Conservation (phyloP, 2,329 filamentous ascomycete species). For the Orbilia blumenaviensis region DNA sequence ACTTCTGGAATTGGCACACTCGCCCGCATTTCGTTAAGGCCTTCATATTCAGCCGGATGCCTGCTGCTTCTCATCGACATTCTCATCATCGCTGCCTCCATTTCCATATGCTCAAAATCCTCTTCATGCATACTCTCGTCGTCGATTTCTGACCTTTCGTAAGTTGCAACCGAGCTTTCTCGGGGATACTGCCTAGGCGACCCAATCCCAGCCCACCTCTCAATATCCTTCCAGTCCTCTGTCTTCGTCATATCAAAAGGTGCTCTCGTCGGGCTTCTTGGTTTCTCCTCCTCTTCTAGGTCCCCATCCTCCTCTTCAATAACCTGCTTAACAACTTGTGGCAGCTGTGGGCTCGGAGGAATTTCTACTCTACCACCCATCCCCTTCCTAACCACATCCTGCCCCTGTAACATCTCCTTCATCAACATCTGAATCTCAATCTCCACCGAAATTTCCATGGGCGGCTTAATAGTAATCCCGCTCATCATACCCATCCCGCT, state of each 20-base stretch:
- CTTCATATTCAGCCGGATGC: slow-evolving; percentile 50
- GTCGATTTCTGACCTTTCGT: slow-evolving; percentile 49
- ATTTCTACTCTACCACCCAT: slow-evolving; percentile 6
- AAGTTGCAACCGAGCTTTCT: slow-evolving; percentile 43
- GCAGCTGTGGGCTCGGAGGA: slow-evolving; percentile 41
- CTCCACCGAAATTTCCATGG: slow-evolving; percentile 35
- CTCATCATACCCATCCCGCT: slow-evolving; percentile 38
- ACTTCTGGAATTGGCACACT: slow-evolving; percentile 28
- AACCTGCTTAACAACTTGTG: slow-evolving; percentile 23
- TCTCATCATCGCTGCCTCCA: slow-evolving; percentile 39
- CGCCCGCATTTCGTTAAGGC: slow-evolving; percentile 42
- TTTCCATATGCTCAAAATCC: slow-evolving; percentile 44
- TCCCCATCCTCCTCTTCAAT: neutral
- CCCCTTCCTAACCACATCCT: slow-evolving; percentile 41
- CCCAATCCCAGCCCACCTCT: slow-evolving; percentile 45
- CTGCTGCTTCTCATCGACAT: slow-evolving; percentile 51
- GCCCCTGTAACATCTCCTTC: slow-evolving; percentile 41
- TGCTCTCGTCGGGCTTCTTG: neutral
- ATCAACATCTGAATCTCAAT: slow-evolving; percentile 47
- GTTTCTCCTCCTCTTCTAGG: slow-evolving; percentile 2
- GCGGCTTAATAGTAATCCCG: neutral
- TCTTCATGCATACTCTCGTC: slow-evolving; percentile 53
- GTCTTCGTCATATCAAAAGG: slow-evolving; percentile 51
- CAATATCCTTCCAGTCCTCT: slow-evolving; percentile 49
- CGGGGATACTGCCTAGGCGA: slow-evolving; percentile 32